These are phyloP conservation scores for Cairneyella variabilis DNA, from an alignment of 495 filamentous ascomycete genomes.

Conservation along the genomic window DNA sequence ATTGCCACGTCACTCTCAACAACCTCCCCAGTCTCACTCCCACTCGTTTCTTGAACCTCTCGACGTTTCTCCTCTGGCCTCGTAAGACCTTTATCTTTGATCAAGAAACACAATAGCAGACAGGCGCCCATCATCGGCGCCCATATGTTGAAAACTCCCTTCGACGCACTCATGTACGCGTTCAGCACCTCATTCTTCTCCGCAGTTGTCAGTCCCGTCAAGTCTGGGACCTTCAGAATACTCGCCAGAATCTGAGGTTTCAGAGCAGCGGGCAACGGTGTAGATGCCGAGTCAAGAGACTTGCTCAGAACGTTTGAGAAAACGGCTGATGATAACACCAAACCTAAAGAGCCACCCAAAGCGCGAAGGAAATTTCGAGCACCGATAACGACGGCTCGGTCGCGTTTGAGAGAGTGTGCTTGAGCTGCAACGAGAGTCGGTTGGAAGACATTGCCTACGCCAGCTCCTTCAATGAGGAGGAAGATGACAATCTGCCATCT, in stretches of 20 bases:
- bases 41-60: slow-evolving; percentile 2
- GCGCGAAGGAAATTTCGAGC: slow-evolving; percentile 62
- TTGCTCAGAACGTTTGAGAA: slow-evolving; percentile 46
- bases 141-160: slow-evolving; percentile 50
- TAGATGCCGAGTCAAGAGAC: slow-evolving; percentile 2
- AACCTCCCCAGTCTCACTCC: slow-evolving; percentile 11
- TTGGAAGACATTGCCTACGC: slow-evolving; percentile 57
- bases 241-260: slow-evolving; percentile 22
- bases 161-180: slow-evolving; percentile 49
- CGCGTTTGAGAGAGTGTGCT: slow-evolving; percentile 52
- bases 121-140: slow-evolving; percentile 52
- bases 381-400: slow-evolving; percentile 58
- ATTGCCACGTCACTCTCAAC: slow-evolving; percentile 19
- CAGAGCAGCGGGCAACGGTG: slow-evolving; percentile 39
- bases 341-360: slow-evolving; percentile 55
- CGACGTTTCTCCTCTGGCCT: slow-evolving; percentile 39
- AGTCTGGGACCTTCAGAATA: slow-evolving; percentile 23
- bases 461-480: slow-evolving; percentile 50
- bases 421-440: slow-evolving; percentile 59
- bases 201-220: slow-evolving; percentile 4
- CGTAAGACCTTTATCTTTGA: slow-evolving; percentile 51
- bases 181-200: slow-evolving; percentile 33
- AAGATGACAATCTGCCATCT: slow-evolving; percentile 48
- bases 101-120: slow-evolving; percentile 46
- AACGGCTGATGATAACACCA: slow-evolving; percentile 56